Percentiles rank a stretch among this genome's conserved stretches.
Conservation (phyloP, 805 yeast species). For the Lipomyces yamadae region DNA sequence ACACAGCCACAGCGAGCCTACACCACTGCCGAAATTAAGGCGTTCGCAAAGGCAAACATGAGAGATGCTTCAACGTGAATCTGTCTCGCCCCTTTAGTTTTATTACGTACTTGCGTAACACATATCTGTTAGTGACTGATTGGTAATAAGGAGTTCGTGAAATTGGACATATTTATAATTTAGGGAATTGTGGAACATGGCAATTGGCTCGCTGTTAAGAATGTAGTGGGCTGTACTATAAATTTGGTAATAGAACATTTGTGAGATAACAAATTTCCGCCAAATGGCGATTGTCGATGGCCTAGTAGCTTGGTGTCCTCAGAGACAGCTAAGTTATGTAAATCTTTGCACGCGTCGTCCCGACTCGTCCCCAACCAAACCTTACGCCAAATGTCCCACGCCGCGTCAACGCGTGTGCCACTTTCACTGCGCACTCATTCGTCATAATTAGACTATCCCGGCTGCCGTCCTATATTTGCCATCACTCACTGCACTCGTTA, state of each 20-base stretch:
- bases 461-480: background rate
- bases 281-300: too few species aligned
- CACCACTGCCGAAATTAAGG: constrained; percentile 30
- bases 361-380: too few species aligned
- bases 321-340: too few species aligned
- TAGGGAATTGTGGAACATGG: background rate
- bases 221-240: background rate
- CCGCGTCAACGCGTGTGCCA: too few species aligned
- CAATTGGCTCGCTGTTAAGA: background rate
- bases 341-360: too few species aligned
- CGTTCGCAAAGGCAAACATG: constrained; percentile 22
- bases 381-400: too few species aligned
- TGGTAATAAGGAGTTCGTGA: background rate
- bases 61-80: background rate
- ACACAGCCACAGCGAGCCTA: constrained; percentile 23
- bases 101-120: background rate
- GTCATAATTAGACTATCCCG: background rate
- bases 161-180: background rate
- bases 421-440: too few species aligned
- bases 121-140: background rate
- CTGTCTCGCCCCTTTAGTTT: background rate
- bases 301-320: too few species aligned
- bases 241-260: background rate
- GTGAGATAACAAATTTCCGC: too few species aligned
- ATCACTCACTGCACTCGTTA: background rate